Base-by-base conservation (phyloP, 1,284 basidiomycete species). In the Stygiomarasmius scandens region DNA sequence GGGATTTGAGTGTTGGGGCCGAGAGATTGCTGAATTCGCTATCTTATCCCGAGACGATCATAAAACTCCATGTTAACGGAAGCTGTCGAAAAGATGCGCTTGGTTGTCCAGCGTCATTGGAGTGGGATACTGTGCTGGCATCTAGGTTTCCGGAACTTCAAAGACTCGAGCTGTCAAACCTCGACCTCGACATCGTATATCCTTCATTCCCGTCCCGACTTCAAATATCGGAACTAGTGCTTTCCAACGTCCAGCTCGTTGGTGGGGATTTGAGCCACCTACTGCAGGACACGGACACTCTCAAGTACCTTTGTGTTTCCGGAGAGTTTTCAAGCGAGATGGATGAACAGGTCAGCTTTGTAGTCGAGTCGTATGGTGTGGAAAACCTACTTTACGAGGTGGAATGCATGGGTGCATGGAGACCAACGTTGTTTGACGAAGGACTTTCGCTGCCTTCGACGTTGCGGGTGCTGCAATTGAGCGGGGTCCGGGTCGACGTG, bases 1-100 rank as follows among this genome's bases (percentile, higher is more conserved):
- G 81, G 2, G 71, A 77, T 46, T 62, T 84, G 44, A 73, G 80
- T 24, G 66, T 77, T 50, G 70, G 69, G 52, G 77, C 82, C 22
- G 77, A 80, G 58, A 69, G 78, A 46, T 82, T 81, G 65, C 64
- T 84, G 50, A 73, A 76, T 38, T 65, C 70, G 58, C 63, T 83
- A 51, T 63, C 66, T 38, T 69, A 75, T 61, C 71, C 79, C 32
- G 71, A 77, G 20, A 60, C 67, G 10, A 65, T 85, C n/a, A 69
- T 66, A 45, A 68, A 75, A 29, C 66, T 85, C 9, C 74, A 75
- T 49, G 74, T 84, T 58, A 77, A 81, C 63, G 82, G 82, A 19
- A 70, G 67, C 38, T 56, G 67, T 36, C 43, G 72, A 10, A 55
- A 56, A 19, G 41, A 66, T 44, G 65, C 65, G 20, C 46, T 72